Percentiles rank a stretch among this genome's conserved stretches.
These are phyloP conservation scores for Aureobasidium sp. DNA, from an alignment of 2,329 filamentous ascomycete species.

Conservation along the genomic window DNA sequence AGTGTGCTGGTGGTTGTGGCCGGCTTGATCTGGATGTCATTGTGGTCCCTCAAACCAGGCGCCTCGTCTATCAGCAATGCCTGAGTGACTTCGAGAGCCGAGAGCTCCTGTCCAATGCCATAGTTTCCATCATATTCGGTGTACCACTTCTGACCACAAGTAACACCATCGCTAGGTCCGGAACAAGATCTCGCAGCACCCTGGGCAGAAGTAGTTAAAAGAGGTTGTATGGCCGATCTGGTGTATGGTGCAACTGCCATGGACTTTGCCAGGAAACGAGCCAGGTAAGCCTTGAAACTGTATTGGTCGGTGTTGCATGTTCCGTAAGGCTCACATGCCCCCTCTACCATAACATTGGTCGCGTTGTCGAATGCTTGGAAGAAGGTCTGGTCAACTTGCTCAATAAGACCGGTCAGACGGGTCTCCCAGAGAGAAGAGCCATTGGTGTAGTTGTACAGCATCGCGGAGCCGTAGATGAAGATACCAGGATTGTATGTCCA, in stretches of 20 bases:
- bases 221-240: constrained; percentile 31
- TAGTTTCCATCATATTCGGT: constrained; percentile 35
- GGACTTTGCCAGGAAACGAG: constrained; percentile 53
- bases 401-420: constrained; percentile 54
- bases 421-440: constrained; percentile 39
- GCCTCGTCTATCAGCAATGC: constrained; percentile 29
- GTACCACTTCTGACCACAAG: constrained; percentile 43
- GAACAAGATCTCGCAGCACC: constrained; percentile 40
- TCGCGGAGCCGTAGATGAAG: constrained; percentile 49
- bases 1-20: constrained; percentile 1
- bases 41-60: constrained; percentile 3
- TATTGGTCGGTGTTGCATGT: constrained; percentile 64
- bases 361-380: constrained; percentile 49
- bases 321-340: constrained; percentile 51
- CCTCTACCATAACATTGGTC: constrained; percentile 56
- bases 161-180: constrained; percentile 33
- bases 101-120: constrained; percentile 40
- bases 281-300: constrained; percentile 69
- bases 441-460: constrained; percentile 49
- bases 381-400: constrained; percentile 39
- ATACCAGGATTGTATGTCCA: constrained; percentile 47
- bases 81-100: constrained; percentile 40
- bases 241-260: constrained; percentile 39
- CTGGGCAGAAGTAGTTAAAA: constrained; percentile 35
- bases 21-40: constrained; percentile 6